phyloP scores from a whole-genome alignment of 2,329 filamentous ascomycete genomes.

The Thielaviopsis musarum region DNA sequence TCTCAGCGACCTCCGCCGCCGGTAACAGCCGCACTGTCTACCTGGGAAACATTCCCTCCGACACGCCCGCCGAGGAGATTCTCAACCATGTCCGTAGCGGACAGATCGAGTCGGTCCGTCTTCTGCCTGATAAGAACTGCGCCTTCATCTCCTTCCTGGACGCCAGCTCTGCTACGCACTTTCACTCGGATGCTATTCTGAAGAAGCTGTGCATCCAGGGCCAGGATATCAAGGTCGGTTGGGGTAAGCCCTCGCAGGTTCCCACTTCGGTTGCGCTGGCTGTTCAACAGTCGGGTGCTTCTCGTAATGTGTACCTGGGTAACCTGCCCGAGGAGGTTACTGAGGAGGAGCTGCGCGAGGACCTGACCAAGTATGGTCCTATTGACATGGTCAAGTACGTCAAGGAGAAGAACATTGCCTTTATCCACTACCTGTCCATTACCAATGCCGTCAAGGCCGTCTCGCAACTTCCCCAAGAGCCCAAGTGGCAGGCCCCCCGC shows the following conservation, averaged over 20 bases:
- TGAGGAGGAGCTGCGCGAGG: slow-evolving; percentile 86
- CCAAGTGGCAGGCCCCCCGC: slow-evolving; percentile 89
- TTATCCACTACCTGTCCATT: slow-evolving; percentile 94
- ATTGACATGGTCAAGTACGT: slow-evolving; percentile 98
- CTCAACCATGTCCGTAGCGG: slow-evolving; percentile 90
- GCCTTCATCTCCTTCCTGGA: slow-evolving; percentile 99
- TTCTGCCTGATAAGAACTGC: slow-evolving; percentile 97
- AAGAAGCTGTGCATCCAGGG: slow-evolving; percentile 98
- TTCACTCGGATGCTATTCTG: slow-evolving; percentile 98
- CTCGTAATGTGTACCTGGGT: slow-evolving; percentile 90
- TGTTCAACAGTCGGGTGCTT: slow-evolving; percentile 92
- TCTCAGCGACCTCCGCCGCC: slow-evolving; percentile 65
- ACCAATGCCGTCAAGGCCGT: slow-evolving; percentile 98
- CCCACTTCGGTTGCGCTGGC: slow-evolving; percentile 94
- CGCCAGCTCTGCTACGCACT: slow-evolving; percentile 92
- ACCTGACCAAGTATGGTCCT: slow-evolving; percentile 86
- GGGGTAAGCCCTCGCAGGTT: slow-evolving; percentile 97
- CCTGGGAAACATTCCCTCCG: slow-evolving; percentile 92
- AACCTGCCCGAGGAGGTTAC: slow-evolving; percentile 80
- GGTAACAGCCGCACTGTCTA: slow-evolving; percentile 95
- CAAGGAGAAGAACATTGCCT: slow-evolving; percentile 92
- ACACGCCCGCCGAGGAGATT: slow-evolving; percentile 93
- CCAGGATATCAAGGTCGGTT: slow-evolving; percentile 98
- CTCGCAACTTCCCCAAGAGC: slow-evolving; percentile 84
- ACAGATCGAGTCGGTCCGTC: slow-evolving; percentile 95